Evolutionary conservation across 164 flowering plant genomes (phyloP).

Genomic region (Annona squamosa): DNA sequence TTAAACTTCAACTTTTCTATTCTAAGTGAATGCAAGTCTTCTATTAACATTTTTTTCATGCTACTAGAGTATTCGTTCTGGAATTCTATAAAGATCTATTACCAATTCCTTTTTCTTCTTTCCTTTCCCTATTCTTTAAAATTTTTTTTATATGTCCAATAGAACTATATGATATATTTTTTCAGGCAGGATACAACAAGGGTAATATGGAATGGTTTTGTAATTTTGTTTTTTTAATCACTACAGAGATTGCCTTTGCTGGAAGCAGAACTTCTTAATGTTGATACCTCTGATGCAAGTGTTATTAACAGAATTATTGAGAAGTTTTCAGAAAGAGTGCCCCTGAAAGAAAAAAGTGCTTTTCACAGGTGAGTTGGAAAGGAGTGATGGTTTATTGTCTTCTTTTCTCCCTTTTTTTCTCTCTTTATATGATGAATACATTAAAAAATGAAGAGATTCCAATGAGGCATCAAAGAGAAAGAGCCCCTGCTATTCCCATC

Average conservation of each 20-base stretch:
- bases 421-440: too few species aligned
- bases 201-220: slow-evolving; percentile 29
- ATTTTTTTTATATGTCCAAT: too few species aligned
- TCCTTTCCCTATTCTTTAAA: too few species aligned
- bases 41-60: neutral
- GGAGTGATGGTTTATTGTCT: too few species aligned
- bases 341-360: slow-evolving; percentile 59
- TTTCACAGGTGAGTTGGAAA: slow-evolving; percentile 35
- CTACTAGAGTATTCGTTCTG: neutral
- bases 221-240: slow-evolving; percentile 8
- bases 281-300: slow-evolving; percentile 41
- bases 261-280: slow-evolving; percentile 53
- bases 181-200: too few species aligned
- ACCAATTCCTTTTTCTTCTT: too few species aligned
- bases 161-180: too few species aligned
- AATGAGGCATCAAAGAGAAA: too few species aligned
- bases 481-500: too few species aligned
- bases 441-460: too few species aligned
- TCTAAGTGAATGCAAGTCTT: neutral
- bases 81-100: neutral
- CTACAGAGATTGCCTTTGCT: slow-evolving; percentile 52
- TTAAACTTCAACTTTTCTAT: too few species aligned
- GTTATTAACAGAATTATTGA: slow-evolving; percentile 45
- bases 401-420: too few species aligned
- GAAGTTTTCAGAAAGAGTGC: slow-evolving; percentile 42